Percentiles rank a stretch among this genome's conserved stretches.
Conservation (phyloP, 164 flowering plant genomes). For the Kalanchoe fedtschenkoi region DNA sequence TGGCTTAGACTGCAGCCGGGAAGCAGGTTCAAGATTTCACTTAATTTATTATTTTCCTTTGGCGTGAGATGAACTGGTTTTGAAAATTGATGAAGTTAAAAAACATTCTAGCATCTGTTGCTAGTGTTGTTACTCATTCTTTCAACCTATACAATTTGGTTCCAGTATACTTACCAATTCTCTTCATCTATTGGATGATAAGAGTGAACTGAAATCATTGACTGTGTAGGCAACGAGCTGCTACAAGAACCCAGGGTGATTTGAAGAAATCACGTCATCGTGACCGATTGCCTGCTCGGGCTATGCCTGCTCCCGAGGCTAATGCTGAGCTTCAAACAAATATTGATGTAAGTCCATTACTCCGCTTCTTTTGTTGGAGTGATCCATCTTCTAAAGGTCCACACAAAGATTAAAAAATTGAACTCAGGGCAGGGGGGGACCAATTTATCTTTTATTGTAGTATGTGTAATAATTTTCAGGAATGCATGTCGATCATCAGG, state of each 20-base stretch:
- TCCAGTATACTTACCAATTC: background rate
- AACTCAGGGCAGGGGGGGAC: background rate
- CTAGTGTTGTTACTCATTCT: no score
- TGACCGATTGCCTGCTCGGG: constrained; percentile 16
- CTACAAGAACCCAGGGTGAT: constrained; percentile 21
- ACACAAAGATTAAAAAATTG: background rate
- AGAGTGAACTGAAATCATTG: background rate
- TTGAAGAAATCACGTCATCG: constrained; percentile 28
- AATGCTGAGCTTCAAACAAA: constrained; percentile 43
- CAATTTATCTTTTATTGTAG: background rate
- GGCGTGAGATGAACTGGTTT: background rate
- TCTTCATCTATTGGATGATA: background rate
- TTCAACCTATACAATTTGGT: background rate
- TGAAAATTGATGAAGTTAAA: background rate
- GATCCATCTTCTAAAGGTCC: background rate
- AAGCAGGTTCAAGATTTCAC: background rate
- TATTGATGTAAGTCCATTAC: constrained; percentile 25
- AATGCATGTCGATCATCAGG: background rate
- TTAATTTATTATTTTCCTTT: no score
- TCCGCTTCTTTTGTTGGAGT: background rate
- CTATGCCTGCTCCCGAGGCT: constrained; percentile 34
- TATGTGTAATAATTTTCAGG: background rate
- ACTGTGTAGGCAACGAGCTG: constrained; percentile 26
- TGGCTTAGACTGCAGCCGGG: background rate
- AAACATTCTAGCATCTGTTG: background rate